A percentile compares a stretch with the other conserved stretches of the same genome.
phyloP scores from a whole-genome alignment of 1,139 yeast species.

The Pichia sp. region DNA sequence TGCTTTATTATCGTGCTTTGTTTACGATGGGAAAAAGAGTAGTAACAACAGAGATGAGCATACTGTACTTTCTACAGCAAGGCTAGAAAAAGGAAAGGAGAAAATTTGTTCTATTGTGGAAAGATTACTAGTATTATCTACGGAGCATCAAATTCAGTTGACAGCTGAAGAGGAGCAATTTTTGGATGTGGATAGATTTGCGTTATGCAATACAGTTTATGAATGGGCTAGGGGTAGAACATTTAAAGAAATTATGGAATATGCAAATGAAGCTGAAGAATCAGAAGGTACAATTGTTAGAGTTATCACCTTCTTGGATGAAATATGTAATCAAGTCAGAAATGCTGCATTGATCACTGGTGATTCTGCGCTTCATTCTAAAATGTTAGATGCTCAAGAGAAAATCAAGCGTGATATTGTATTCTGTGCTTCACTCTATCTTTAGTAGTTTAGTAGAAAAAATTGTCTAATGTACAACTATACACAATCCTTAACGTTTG shows the following conservation, averaged over 20 bases:
- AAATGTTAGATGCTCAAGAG: constrained; percentile 91
- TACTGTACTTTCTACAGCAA: constrained; percentile 56
- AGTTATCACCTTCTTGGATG: constrained; percentile 89
- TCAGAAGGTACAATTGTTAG: constrained; percentile 98
- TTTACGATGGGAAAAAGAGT: constrained; percentile 72
- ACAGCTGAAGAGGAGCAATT: constrained; percentile 85
- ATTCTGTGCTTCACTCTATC: constrained; percentile 89
- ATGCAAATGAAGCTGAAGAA: constrained; percentile 41
- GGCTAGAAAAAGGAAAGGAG: constrained; percentile 70
- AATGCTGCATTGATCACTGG: constrained; percentile 94
- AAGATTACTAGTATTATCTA: constrained; percentile 54
- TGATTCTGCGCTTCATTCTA: constrained; percentile 76
- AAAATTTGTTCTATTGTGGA: constrained; percentile 66
- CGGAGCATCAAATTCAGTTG: constrained; percentile 61
- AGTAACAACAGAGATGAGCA: constrained; percentile 35
- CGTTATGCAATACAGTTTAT: constrained; percentile 85
- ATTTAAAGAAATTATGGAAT: constrained; percentile 82
- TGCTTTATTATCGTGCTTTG: constrained; percentile 84
- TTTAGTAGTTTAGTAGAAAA: constrained; percentile 23
- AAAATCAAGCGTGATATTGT: constrained; percentile 93
- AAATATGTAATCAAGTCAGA: constrained; percentile 89
- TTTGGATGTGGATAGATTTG: constrained; percentile 76
- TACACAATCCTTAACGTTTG: neutral
- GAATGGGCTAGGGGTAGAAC: constrained; percentile 98
- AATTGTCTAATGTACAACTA: neutral